Base-by-base conservation (phyloP, 257 asterid genomes). In the Petunia axillaris region DNA sequence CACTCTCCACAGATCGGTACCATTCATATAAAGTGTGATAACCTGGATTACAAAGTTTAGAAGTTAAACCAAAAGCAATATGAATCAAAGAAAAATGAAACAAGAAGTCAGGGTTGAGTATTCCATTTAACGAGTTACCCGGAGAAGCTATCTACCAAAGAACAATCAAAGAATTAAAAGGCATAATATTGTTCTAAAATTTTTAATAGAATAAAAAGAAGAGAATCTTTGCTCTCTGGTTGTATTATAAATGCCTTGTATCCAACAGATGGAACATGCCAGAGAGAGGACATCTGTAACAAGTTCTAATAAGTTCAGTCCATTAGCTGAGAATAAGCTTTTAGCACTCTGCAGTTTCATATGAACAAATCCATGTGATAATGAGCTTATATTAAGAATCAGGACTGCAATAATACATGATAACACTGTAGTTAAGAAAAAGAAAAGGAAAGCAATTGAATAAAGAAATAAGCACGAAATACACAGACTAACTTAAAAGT, bases 11-110 rank as follows among this genome's bases (percentile, higher is more conserved):
- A 11, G 91, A 90, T 74, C 86, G 89, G 83, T 96, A 96, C 99
- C 99, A 96, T 79, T 96, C 89, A 65, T 94, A 94, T 64, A 96
- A 85, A 63, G 99, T 95, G 84, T 95, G 99, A 83, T 95, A 92
- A 65, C 98, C 99, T 95, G 89, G 78, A 83, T 76, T 40, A 79
- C 52, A 84, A 62, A 52, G 63, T 73, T 25, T 8, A 60, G 54
- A 11, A 52, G 7, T 52, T 38, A 1, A 25, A 15, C 64, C 62
- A 44, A n/a, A 13, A 68, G 46, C 65, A 75, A 75, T 43, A 68
- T 25, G 36, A 76, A 25, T 46, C 57, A 46, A 25, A 70, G n/a
- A 68, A 68, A 68, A 4, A 52, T 52, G 57, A 52, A 52, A 50
- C 76, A 68, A 11, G 76, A 68, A 4, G 44, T 16, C 57, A 44